phyloP scores from a whole-genome alignment of 306 rosid genomes.

The Rosa multiflora region DNA sequence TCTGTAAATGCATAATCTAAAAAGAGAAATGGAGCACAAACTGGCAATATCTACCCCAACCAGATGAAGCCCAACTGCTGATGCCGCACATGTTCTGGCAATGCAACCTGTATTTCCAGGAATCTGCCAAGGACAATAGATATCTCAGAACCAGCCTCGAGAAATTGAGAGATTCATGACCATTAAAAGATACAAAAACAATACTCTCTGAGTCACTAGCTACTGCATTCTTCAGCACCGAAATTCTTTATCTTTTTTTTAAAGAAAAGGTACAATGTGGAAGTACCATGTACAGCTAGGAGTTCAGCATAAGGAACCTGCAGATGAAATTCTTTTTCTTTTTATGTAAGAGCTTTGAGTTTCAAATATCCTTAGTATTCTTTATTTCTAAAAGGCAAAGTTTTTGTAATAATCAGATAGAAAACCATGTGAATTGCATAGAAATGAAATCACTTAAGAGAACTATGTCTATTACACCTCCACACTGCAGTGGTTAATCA shows the following conservation, averaged over 20 bases:
- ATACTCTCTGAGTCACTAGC: slow-evolving; percentile 1
- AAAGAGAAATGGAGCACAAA: slow-evolving; percentile 6
- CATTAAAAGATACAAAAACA: slow-evolving; percentile 23
- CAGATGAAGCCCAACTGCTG: slow-evolving; percentile 87
- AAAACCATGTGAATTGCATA: not conserved
- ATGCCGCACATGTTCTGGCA: slow-evolving; percentile 95
- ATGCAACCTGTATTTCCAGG: slow-evolving; percentile 96
- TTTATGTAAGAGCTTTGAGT: no score
- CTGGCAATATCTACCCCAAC: slow-evolving; percentile 67
- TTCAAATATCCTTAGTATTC: not conserved
- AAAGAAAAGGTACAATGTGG: not conserved
- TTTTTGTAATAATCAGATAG: not conserved
- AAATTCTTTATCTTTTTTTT: not conserved
- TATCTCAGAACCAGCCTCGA: slow-evolving; percentile 47
- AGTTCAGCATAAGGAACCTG: not conserved
- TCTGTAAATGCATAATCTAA: not conserved
- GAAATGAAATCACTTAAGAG: not conserved
- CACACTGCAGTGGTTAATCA: not conserved
- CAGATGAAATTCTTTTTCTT: no score
- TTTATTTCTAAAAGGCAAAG: not conserved
- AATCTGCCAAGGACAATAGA: slow-evolving; percentile 70
- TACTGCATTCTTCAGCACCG: not conserved
- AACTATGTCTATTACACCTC: not conserved
- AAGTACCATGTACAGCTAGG: not conserved
- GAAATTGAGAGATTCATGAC: slow-evolving; percentile 41